phyloP scores from a whole-genome alignment of 2,329 filamentous ascomycete species.

The Colletotrichum acutatum region DNA sequence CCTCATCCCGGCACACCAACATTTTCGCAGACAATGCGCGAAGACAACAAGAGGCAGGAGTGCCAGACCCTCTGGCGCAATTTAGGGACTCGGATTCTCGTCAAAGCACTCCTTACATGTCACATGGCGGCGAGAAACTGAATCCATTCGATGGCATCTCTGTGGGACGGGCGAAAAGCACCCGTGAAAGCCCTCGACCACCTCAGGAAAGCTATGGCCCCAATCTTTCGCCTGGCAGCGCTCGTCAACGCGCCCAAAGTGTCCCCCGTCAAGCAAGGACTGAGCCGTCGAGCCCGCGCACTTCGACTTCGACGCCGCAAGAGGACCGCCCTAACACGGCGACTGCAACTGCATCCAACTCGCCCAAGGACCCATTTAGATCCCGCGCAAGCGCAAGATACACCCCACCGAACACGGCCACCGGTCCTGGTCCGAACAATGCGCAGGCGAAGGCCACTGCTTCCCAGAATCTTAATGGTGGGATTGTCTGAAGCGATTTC shows the following conservation, averaged over 20 bases:
- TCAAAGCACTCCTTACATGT: conserved; percentile 68
- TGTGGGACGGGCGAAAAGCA: conserved; percentile 59
- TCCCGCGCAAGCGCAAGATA: conserved; percentile 36
- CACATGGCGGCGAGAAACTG: conserved; percentile 67
- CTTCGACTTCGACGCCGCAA: conserved; percentile 24
- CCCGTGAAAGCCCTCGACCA: conserved; percentile 49
- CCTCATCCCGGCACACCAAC: conserved; percentile 42
- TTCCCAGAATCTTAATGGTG: background rate
- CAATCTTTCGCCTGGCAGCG: conserved; percentile 36
- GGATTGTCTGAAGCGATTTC: too few relatives aligned
- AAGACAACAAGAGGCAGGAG: conserved; percentile 38
- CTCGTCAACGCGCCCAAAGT: conserved; percentile 46
- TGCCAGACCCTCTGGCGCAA: conserved; percentile 59
- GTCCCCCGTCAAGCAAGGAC: conserved; percentile 38
- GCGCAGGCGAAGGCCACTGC: conserved; percentile 9
- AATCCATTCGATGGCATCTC: conserved; percentile 63
- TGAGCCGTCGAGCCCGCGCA: conserved; percentile 28
- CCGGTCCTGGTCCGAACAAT: conserved; percentile 9
- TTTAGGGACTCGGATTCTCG: conserved; percentile 62
- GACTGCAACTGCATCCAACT: conserved; percentile 22
- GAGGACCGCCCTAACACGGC: conserved; percentile 28
- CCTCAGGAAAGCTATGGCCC: conserved; percentile 37
- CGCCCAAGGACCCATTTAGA: conserved; percentile 31
- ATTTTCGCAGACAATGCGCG: conserved; percentile 39
- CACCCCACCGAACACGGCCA: conserved; percentile 29